These are phyloP conservation scores for Alliaria petiolata DNA, from an alignment of 345 rosid species.

Conservation along the genomic window DNA sequence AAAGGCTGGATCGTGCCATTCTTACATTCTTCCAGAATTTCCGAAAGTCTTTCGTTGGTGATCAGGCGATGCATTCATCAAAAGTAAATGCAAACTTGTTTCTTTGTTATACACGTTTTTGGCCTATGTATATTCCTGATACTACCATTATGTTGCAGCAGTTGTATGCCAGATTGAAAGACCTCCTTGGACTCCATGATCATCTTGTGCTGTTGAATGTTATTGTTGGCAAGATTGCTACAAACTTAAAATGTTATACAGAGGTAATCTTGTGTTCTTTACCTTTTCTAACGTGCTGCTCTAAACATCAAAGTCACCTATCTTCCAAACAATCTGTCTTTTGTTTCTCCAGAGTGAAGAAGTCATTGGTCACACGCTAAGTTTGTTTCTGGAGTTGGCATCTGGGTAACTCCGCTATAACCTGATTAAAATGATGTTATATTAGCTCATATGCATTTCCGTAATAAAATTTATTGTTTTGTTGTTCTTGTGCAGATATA, in stretches of 20 bases:
- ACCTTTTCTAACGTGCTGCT: constrained; percentile 11
- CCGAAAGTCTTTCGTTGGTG: constrained; percentile 96
- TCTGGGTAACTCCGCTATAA: constrained; percentile 61
- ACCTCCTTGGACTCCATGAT: constrained; percentile 92
- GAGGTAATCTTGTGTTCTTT: constrained; percentile 45
- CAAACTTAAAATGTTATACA: constrained; percentile 89
- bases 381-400: constrained; percentile 92
- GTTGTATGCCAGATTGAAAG: constrained; percentile 86
- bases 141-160: constrained; percentile 64
- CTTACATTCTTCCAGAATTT: constrained; percentile 98
- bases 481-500: constrained; percentile 56
- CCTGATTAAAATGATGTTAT: constrained; percentile 4
- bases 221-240: constrained; percentile 90
- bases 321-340: constrained; percentile 10
- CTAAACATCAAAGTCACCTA: constrained; percentile 3
- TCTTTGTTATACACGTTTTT: not conserved
- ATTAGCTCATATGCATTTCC: constrained; percentile 2
- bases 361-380: constrained; percentile 89
- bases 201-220: constrained; percentile 85
- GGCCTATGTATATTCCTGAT: constrained; percentile 25
- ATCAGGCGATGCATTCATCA: constrained; percentile 98
- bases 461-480: not conserved
- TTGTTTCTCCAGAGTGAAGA: constrained; percentile 72
- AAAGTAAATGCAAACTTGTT: constrained; percentile 53
- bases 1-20: constrained; percentile 98